phyloP scores from a whole-genome alignment of 192 early-diverging fungal genomes.

The Coemansia sp. region DNA sequence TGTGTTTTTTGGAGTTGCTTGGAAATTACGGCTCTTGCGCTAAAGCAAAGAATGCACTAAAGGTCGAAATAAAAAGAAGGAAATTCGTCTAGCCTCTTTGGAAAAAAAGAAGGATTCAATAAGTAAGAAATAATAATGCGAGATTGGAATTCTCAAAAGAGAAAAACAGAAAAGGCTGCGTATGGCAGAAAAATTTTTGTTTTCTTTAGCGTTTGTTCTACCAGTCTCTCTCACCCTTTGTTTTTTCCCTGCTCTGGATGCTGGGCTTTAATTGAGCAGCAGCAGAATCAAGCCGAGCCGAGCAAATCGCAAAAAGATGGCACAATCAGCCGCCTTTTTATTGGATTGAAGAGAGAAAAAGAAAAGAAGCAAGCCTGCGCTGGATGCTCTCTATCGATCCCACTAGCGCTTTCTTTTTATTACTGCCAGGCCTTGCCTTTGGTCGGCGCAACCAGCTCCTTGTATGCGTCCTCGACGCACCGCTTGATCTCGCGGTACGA shows the following conservation, averaged over 20 bases:
- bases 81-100: neutral
- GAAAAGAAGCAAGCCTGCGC: neutral
- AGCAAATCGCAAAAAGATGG: neutral
- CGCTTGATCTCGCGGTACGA: constrained; percentile 92
- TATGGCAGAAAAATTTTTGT: neutral
- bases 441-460: constrained; percentile 57
- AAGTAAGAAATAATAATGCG: neutral
- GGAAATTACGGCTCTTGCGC: neutral
- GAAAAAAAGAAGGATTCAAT: neutral
- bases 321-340: neutral
- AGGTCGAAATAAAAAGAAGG: constrained; percentile 4
- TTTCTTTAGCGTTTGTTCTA: neutral
- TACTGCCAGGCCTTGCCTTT: constrained; percentile 7
- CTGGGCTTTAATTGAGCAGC: neutral
- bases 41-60: neutral
- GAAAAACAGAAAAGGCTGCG: constrained; percentile 3
- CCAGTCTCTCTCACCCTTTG: neutral
- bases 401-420: neutral
- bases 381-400: neutral
- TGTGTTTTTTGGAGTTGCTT: neutral
- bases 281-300: neutral
- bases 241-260: neutral
- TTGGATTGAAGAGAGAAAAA: neutral
- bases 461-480: constrained; percentile 83
- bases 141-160: neutral